Percentiles rank a stretch among this genome's conserved stretches.
Evolutionary conservation across 352 stramenopile genomes (phyloP).

Genomic region (Phytophthora uliginosa): DNA sequence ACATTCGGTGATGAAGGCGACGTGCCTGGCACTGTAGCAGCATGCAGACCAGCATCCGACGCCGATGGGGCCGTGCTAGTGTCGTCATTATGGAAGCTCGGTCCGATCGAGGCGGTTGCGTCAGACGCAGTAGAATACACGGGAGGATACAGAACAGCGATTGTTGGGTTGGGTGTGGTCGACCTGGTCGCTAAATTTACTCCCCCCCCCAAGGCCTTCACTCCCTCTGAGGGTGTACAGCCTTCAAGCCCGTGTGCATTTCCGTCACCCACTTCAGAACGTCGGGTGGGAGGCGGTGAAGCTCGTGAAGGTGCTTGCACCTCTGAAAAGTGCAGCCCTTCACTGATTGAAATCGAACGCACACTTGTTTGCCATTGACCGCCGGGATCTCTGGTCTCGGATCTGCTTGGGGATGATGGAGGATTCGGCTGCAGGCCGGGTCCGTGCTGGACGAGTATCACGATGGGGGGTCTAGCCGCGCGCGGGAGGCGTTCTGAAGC

Average conservation of each 20-base stretch:
- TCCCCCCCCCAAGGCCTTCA: not conserved
- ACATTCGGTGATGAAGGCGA: too few species aligned
- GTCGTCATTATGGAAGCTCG: too few species aligned
- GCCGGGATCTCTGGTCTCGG: not conserved
- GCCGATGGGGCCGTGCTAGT: too few species aligned
- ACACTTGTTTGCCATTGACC: not conserved
- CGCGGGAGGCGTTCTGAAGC: too few species aligned
- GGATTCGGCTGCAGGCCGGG: not conserved
- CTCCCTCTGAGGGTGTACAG: not conserved
- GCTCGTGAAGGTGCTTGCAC: not conserved
- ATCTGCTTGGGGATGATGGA: not conserved
- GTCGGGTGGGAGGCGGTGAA: not conserved
- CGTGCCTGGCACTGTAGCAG: too few species aligned
- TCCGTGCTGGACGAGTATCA: not conserved
- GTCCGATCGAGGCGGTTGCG: too few species aligned
- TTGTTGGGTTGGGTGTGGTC: too few species aligned
- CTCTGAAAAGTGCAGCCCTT: not conserved
- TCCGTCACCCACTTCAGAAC: not conserved
- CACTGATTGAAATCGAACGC: not conserved
- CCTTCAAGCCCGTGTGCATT: not conserved
- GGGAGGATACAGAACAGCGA: too few species aligned
- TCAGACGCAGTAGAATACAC: too few species aligned
- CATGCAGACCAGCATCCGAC: too few species aligned
- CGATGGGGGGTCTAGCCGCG: not conserved
- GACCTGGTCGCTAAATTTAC: not conserved